Base-by-base conservation (phyloP, 129 eudicot species). In the Saposhnikovia divaricata region DNA sequence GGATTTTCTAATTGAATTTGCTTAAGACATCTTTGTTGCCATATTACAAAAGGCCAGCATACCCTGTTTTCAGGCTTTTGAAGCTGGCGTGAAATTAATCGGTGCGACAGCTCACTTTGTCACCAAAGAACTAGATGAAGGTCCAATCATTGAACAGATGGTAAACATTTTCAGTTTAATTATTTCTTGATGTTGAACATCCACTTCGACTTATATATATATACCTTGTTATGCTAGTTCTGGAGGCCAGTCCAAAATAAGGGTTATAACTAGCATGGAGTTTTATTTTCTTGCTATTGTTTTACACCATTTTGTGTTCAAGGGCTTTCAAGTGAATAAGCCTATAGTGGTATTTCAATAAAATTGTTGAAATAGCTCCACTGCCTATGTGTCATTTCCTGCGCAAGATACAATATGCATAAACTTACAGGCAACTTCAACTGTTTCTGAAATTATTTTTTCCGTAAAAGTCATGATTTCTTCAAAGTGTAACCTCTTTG, bases 91-190 rank as follows among this genome's bases (percentile, higher is more conserved):
- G 59, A 95, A 95, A 82, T 89, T 95, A 85, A 95, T 95, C 81
- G 98, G 98, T 82, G 98, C 98, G 71, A 95, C 97, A 40, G 87
- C 83, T 87, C 98, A 95, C 87, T 95, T 95, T 81, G 98, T 95
- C 61, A 92, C 89, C 1, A 93, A 95, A 83, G 93, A 92, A 77
- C 97, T 95, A 81, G 98, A 95, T 87, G 85, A 83, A 53, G 98
- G 97, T 61, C 98, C 97, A 57, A 95, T 92, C 78, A 92, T 95
- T 83, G 98, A 92, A 87, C 98, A 95, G 72, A 92, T 95, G 97
- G 97, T 94, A 85, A 74, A 40, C 61, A 57, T 79, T 63, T 78
- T 85, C 72, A 31, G 69, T 16, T 71, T 48, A 69, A 7, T 53
- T 19, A 31, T n/a, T 72, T 61, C 45, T 37, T 47, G 37, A 42